Evolutionary conservation across 1,139 yeast species (phyloP), one percentile per base, ranked within the genome.

Genomic region (Diutina sp.): DNA sequence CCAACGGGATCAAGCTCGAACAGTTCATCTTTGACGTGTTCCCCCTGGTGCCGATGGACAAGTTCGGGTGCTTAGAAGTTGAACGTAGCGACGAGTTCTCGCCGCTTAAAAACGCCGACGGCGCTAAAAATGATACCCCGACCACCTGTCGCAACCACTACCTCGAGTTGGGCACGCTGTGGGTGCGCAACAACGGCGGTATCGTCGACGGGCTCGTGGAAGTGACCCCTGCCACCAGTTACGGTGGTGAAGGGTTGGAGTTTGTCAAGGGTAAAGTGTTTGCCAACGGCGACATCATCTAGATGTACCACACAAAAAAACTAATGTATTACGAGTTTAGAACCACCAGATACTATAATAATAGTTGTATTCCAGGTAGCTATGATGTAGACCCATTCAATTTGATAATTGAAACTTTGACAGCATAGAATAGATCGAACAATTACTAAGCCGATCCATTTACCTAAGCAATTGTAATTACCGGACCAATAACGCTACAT

Each of bases 11-110:
- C 66, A 95, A 95, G 70, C 78, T 95, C 64, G 99, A 95, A 69
- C 99, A 93, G 69, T 95, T 95, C 66, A 95, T 95, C 58, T 95
- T 95, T 73, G 99, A 95, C 68, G 96, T 95, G 50, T 95, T 93
- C 73, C 91, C 95, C 55, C 80, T 85, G 46, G 85, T 95, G 53
- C 80, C 82, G 29, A 69, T 90, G 62, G 67, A 70, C n/a, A 82
- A 81, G 64, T 95, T 95, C 68, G 99, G 97, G 1, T 89, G 96
- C 67, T 77, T 95, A 61, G 99, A 95, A 72, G 99, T 95, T 35
- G 87, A 83, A 52, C 82, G 99, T 68, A 61, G 72, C 4, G 84
- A 84, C 58, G 99, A 95, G 68, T 95, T 95, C 66, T 86, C 97
- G 25, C 99, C 99, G 2, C 80, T 95, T 68, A 95, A 95, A 67